Evolutionary conservation across 306 rosid species (phyloP).

Genomic region (Psophocarpus tetragonolobus): DNA sequence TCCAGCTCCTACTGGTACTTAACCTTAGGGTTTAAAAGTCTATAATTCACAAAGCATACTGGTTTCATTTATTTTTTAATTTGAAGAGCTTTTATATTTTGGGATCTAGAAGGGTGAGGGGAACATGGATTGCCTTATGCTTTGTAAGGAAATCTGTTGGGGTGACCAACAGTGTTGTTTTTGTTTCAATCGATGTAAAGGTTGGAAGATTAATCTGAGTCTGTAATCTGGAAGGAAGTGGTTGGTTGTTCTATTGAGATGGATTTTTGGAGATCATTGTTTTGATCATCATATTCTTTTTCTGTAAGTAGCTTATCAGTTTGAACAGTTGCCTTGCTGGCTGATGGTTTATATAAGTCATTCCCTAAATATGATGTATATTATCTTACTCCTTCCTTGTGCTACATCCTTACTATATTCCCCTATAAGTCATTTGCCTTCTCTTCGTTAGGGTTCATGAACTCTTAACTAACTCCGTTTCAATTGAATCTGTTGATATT

Average conservation of each 20-base stretch:
- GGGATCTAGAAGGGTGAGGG: conserved; percentile 22
- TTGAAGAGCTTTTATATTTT: conserved; percentile 7
- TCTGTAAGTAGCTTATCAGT: conserved; percentile 29
- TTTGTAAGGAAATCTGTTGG: conserved; percentile 14
- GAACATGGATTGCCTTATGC: conserved; percentile 24
- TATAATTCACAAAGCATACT: background rate
- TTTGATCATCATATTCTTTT: conserved; percentile 36
- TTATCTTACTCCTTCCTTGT: background rate
- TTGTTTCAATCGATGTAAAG: conserved; percentile 18
- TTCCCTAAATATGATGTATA: background rate
- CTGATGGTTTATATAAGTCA: background rate
- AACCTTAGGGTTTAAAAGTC: conserved; percentile 21
- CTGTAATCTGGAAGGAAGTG: conserved; percentile 10
- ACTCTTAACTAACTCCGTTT: background rate
- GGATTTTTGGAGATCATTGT: conserved; percentile 29
- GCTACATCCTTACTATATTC: background rate
- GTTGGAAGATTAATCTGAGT: conserved; percentile 13
- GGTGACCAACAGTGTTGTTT: conserved; percentile 18
- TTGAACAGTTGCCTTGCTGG: conserved; percentile 9
- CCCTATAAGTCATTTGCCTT: background rate
- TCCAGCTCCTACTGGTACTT: conserved; percentile 26
- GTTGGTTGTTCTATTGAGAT: conserved; percentile 17
- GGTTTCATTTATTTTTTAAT: conserved; percentile 19
- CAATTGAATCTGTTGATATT: background rate
- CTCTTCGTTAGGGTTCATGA: background rate